Conservation (phyloP, 2,329 filamentous ascomycete species). For the Arachnomyces sp. region DNA sequence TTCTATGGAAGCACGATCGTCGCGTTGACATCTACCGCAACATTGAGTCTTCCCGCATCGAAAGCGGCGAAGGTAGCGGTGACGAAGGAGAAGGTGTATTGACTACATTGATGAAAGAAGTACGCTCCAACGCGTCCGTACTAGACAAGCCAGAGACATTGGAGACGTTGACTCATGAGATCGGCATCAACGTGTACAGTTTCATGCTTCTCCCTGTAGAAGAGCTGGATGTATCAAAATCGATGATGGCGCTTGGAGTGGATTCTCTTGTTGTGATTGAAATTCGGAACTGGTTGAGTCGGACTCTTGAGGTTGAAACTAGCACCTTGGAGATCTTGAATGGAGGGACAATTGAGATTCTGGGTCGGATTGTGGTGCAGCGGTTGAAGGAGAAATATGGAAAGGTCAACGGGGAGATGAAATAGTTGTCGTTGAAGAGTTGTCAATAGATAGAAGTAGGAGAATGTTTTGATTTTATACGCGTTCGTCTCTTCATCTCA, state of each 20-base stretch:
- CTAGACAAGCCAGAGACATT: background rate
- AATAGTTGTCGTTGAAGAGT: no score
- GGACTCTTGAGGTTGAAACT: slow-evolving; percentile 15
- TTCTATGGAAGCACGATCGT: slow-evolving; percentile 1
- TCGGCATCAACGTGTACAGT: slow-evolving; percentile 15
- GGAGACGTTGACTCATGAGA: slow-evolving; percentile 10
- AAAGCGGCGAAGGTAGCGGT: background rate
- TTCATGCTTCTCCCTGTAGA: slow-evolving; percentile 15
- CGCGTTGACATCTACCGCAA: background rate
- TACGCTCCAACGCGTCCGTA: background rate
- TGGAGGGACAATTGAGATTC: slow-evolving; percentile 1
- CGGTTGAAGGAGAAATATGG: background rate
- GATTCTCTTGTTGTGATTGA: slow-evolving; percentile 26
- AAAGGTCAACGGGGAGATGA: no score
- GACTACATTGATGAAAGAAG: background rate
- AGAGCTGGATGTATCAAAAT: slow-evolving; percentile 14
- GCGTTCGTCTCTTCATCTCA: no score
- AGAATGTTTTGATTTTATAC: no score
- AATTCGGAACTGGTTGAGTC: slow-evolving; percentile 20
- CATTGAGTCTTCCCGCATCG: background rate
- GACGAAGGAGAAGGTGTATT: background rate
- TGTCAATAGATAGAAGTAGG: no score
- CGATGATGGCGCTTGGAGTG: slow-evolving; percentile 17
- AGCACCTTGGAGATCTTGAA: slow-evolving; percentile 1
- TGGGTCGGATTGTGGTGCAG: background rate